A percentile compares a stretch with the other conserved stretches of the same genome.
Conservation (phyloP, 768 basidiomycete species). For the Russula earlei region DNA sequence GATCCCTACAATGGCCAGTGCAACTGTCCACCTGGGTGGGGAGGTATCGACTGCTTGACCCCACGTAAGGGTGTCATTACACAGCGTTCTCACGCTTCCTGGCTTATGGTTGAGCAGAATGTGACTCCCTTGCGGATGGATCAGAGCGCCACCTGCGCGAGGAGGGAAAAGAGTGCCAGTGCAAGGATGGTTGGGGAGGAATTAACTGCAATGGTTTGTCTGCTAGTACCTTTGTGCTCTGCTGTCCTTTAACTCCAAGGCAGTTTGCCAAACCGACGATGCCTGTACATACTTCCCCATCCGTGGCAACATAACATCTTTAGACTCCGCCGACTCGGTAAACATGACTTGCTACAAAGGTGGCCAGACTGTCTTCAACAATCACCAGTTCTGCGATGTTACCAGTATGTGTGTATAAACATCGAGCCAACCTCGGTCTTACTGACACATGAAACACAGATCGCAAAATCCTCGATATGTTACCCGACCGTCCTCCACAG, state of each 20-base stretch:
- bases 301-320: slow-evolving; percentile 31
- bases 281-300: slow-evolving; percentile 78
- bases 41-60: slow-evolving; percentile 87
- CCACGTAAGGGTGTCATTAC: slow-evolving; percentile 59
- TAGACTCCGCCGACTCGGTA: slow-evolving; percentile 32
- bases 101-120: slow-evolving; percentile 43
- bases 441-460: slow-evolving; percentile 38
- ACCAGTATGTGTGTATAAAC: slow-evolving; percentile 57
- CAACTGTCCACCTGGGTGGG: slow-evolving; percentile 95
- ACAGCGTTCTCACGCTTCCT: background rate
- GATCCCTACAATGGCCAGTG: slow-evolving; percentile 92
- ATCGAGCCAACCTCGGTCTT: background rate
- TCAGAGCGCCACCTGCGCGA: slow-evolving; percentile 74
- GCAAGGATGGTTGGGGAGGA: slow-evolving; percentile 91
- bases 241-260: background rate
- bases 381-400: slow-evolving; percentile 97
- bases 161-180: slow-evolving; percentile 68
- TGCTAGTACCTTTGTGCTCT: background rate
- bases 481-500: slow-evolving; percentile 86
- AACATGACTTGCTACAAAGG: slow-evolving; percentile 94
- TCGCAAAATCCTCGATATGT: slow-evolving; percentile 88
- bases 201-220: slow-evolving; percentile 92
- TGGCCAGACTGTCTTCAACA: slow-evolving; percentile 87
- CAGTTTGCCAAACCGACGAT: slow-evolving; percentile 79
- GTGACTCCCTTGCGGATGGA: slow-evolving; percentile 89